Evolutionary conservation across 768 basidiomycete genomes (phyloP), one percentile per base, ranked within the genome.

Genomic region (Tulasnella sp.): DNA sequence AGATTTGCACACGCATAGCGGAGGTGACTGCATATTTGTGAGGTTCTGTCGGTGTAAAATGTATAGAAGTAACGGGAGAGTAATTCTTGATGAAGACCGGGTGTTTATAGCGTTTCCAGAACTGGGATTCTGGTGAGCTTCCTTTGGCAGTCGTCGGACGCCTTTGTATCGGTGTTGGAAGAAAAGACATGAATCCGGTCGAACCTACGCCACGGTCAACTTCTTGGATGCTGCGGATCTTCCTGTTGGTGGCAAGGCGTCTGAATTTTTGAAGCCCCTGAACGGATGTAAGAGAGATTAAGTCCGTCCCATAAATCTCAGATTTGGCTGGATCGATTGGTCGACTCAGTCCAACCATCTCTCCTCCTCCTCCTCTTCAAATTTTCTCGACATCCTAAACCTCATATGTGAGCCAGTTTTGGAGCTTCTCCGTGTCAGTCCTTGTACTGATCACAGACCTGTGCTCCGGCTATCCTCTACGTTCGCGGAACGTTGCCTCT

Each of bases 61-160:
- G 94, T 42, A 99, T 88, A 20, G 93, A 94, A 75, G 97, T 98
- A 81, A 99, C 91, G 20, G 96, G 95, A 0, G 95, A 95, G 83
- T 97, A 97, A 86, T 98, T 95, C 85, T 98, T 98, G 83, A 99
- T 89, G 84, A 99, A 99, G 0, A 98, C 93, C 3, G 94, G 94
- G 79, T 93, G 88, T 81, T 91, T 94, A 85, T 93, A 95, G 82
- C 92, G 91, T 70, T 94, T 89, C 94, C 94, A 96, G 84, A 93
- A 90, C 80, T 92, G 87, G 3, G 93, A 93, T 84, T 96, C 94
- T 70, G 91, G 83, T 75, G 86, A 89, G 81, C 91, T 92, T 81
- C 89, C 91, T 10, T 89, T 85, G 40, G 89, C 87, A 35, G 89
- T 88, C 78, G 90, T 88, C 20, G 90, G 83, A 82, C 90, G 90